Evolutionary conservation across 805 yeast genomes (phyloP), one percentile per base, ranked within the genome.

Genomic region (Ascoidea tarda): DNA sequence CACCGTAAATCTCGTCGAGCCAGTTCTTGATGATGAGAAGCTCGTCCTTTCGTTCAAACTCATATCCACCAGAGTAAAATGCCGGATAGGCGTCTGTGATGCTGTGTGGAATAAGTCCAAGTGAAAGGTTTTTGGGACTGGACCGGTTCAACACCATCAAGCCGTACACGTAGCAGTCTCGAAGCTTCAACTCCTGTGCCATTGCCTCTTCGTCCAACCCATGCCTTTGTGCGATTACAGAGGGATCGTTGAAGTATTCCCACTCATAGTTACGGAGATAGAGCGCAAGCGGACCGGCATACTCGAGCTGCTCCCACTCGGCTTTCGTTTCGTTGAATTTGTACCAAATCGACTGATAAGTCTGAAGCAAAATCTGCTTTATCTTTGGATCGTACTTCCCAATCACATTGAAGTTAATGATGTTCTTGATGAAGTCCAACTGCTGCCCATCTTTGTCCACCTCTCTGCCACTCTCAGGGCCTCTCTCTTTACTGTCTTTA

Each of bases 371-470:
- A 33, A 85, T 69, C 61, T 82, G 87, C 53, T 82, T 79, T 50
- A 84, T 78, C 57, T 73, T 72, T 0, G 90, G 85, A 58, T 85
- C 95, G 61, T 85, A 85, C 55, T 89, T 74, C 31, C 84, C 82
- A 33, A 85, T 82, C 51, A 85, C 90, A 62, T 84, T 85, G 67
- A 77, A 84, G 50, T 85, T 83, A 49, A 85, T 67, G 0, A 90
- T 84, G 56, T 78, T 79, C 51, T 81, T 74, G 61, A 80, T 85
- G 28, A 84, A 74, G 51, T 80, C 84, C 52, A 79, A 63, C 0
- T 84, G 77, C 58, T 50, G 48, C n/a, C 50, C 47, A 21, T 31
- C 49, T n/a, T 53, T 51, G n/a, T 47, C 49, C 10, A 16, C 21
- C 5, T 45, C 12, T 21, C 28, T 21, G 28, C 28, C 28, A 3